Evolutionary conservation across 768 basidiomycete species (phyloP).

Genomic region (Amylocystis lapponica): DNA sequence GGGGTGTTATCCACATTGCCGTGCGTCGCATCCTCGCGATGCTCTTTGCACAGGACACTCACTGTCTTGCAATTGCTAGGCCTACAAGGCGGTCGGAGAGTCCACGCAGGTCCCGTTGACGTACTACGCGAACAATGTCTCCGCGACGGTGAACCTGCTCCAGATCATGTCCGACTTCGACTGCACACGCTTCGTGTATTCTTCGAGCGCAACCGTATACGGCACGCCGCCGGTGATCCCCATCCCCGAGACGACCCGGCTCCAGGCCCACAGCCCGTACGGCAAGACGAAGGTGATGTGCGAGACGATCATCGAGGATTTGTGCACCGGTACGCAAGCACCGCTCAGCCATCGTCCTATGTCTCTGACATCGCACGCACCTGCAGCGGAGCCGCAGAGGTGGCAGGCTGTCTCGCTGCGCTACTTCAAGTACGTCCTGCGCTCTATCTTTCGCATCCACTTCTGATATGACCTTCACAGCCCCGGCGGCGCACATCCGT

Average conservation of each 20-base stretch:
- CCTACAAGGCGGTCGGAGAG: conserved; percentile 97
- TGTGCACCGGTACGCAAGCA: conserved; percentile 70
- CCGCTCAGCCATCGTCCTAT: too few relatives aligned
- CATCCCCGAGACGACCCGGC: conserved; percentile 85
- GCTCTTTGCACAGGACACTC: neutral
- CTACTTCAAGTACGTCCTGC: conserved; percentile 83
- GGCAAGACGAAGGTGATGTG: conserved; percentile 96
- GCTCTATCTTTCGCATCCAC: conserved; percentile 2
- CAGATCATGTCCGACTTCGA: conserved; percentile 83
- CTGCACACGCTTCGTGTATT: conserved; percentile 88
- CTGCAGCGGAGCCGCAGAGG: conserved; percentile 54
- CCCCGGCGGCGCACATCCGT: conserved; percentile 97
- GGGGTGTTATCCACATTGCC: conserved; percentile 95
- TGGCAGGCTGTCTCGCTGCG: conserved; percentile 86
- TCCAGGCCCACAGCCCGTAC: conserved; percentile 89
- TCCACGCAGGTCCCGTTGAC: conserved; percentile 87
- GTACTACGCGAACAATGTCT: conserved; percentile 94
- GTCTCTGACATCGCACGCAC: neutral
- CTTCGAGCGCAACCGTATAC: conserved; percentile 97
- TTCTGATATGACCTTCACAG: conserved; percentile 32
- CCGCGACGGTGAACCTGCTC: conserved; percentile 79
- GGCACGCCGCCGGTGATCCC: conserved; percentile 90
- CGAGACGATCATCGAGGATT: conserved; percentile 84
- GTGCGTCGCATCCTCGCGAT: conserved; percentile 39
- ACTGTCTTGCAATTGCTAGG: conserved; percentile 39